Conservation (phyloP, 1,139 yeast species). For the Blastobotrys ciferrii region DNA sequence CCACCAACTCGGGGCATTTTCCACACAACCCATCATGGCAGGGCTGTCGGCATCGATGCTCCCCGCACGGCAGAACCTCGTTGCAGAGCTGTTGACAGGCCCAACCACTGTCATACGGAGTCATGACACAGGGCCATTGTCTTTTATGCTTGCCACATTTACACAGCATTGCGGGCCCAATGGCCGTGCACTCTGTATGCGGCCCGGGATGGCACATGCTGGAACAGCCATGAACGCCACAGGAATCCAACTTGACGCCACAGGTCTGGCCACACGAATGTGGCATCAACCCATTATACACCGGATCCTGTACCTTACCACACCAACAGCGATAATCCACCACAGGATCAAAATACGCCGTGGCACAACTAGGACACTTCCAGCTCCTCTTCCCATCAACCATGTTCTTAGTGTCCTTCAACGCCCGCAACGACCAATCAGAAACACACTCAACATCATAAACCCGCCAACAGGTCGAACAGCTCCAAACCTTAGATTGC, state of each 20-base stretch:
- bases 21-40: slow-evolving; percentile 87
- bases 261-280: slow-evolving; percentile 92
- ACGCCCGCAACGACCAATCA: slow-evolving; percentile 77
- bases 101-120: slow-evolving; percentile 69
- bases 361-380: slow-evolving; percentile 89
- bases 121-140: slow-evolving; percentile 71
- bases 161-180: slow-evolving; percentile 69
- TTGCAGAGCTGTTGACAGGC: slow-evolving; percentile 62
- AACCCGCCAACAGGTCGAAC: slow-evolving; percentile 68
- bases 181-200: slow-evolving; percentile 76
- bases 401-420: slow-evolving; percentile 25
- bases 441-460: slow-evolving; percentile 77
- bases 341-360: slow-evolving; percentile 53
- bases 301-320: slow-evolving; percentile 71
- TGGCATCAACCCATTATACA: slow-evolving; percentile 58
- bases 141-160: slow-evolving; percentile 67
- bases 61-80: slow-evolving; percentile 64
- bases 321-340: slow-evolving; percentile 83
- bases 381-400: slow-evolving; percentile 47
- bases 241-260: slow-evolving; percentile 44
- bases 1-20: slow-evolving; percentile 50
- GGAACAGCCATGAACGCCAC: slow-evolving; percentile 76
- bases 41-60: slow-evolving; percentile 55
- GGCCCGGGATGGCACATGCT: slow-evolving; percentile 87
- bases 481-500: slow-evolving; percentile 70